Percentiles rank a stretch among this genome's conserved stretches.
Conservation (phyloP, 164 flowering plant species). For the Euptelea pleiosperma region DNA sequence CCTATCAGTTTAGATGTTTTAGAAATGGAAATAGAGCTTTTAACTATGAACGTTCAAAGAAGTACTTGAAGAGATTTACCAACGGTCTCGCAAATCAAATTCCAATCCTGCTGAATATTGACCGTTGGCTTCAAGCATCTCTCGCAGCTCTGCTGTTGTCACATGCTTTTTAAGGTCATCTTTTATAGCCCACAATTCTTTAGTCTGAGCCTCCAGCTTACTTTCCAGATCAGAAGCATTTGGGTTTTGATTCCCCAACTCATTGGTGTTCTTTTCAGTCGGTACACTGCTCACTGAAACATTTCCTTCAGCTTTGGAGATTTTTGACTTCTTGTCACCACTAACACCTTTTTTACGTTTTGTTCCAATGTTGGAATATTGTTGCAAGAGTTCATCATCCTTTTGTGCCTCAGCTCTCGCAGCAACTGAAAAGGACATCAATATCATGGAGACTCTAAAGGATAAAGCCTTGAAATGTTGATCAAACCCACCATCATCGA, state of each 20-base stretch:
- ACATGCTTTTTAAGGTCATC: conserved; percentile 84
- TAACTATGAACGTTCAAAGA: background rate
- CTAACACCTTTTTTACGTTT: conserved; percentile 55
- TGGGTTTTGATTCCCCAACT: conserved; percentile 17
- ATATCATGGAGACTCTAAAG: background rate
- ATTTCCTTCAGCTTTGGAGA: conserved; percentile 50
- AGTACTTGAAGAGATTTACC: conserved; percentile 42
- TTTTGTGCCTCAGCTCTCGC: conserved; percentile 23
- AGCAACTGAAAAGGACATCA: conserved; percentile 21
- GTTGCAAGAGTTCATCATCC: conserved; percentile 24
- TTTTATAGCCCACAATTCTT: conserved; percentile 74
- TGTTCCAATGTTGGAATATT: conserved; percentile 40
- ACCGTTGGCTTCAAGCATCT: conserved; percentile 84
- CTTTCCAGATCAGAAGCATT: conserved; percentile 34
- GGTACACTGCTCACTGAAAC: conserved; percentile 17
- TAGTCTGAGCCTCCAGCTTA: conserved; percentile 63
- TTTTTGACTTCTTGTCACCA: conserved; percentile 47
- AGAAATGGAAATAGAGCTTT: no score
- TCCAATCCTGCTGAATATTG: conserved; percentile 87
- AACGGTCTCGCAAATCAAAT: conserved; percentile 79
- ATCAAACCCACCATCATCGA: background rate
- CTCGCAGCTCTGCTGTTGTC: conserved; percentile 64
- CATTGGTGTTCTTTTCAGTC: conserved; percentile 16
- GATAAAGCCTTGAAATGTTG: background rate
- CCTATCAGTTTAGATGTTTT: no score